phyloP scores from a whole-genome alignment of 495 filamentous ascomycete species.

The Trichoderma parareesei region DNA sequence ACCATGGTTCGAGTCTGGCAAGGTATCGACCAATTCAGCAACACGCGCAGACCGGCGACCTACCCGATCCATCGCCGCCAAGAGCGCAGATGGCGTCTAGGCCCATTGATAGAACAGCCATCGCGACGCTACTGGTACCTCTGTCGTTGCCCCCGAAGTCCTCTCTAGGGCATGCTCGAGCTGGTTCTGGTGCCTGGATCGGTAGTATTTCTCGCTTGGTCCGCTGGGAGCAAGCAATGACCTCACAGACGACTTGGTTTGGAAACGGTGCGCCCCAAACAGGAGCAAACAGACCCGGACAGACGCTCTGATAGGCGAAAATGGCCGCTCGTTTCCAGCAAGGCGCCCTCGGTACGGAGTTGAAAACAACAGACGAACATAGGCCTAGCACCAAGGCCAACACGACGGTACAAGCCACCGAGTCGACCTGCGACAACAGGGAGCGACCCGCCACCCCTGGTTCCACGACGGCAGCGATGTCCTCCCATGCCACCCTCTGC shows the following conservation, averaged over 20 bases:
- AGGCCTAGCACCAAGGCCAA: not conserved
- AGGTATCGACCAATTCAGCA: not conserved
- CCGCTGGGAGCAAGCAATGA: not conserved
- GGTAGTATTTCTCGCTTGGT: not conserved
- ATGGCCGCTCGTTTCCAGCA: not conserved
- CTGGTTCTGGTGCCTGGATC: not conserved
- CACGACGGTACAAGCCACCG: constrained; percentile 7
- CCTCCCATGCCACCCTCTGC: not conserved
- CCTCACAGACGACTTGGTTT: not conserved
- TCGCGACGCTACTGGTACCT: not conserved
- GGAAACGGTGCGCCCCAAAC: not conserved
- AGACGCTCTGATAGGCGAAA: not conserved
- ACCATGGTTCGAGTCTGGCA: not conserved
- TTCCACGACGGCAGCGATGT: constrained; percentile 2
- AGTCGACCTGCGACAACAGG: not conserved
- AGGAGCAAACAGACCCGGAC: not conserved
- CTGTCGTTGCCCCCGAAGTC: not conserved
- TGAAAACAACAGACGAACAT: not conserved
- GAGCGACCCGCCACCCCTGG: constrained; percentile 6
- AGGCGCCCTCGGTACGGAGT: not conserved
- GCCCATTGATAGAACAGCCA: not conserved
- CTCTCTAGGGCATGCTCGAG: not conserved
- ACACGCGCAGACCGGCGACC: not conserved
- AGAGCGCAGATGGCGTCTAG: not conserved
- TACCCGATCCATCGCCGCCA: not conserved